A percentile compares a stretch with the other conserved stretches of the same genome.
Evolutionary conservation across 2,329 filamentous ascomycete species (phyloP).

Genomic region (Neofusicoccum ribis): DNA sequence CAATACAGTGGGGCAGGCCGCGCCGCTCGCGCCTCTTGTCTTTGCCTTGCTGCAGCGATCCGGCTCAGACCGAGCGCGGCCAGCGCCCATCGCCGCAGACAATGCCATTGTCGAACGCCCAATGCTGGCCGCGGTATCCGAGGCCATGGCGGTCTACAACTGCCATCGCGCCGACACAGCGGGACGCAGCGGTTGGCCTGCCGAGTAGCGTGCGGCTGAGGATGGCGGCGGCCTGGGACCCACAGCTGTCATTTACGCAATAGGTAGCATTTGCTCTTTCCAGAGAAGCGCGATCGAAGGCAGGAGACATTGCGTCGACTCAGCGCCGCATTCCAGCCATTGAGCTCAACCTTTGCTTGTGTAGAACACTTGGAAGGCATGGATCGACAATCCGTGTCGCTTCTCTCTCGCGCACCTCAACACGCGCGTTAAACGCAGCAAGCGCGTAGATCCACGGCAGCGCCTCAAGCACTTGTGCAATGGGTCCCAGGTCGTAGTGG

Average conservation of each 20-base stretch:
- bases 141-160: background rate
- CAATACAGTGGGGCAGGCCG: slow-evolving; percentile 6
- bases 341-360: too few relatives aligned
- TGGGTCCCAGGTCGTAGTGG: too few relatives aligned
- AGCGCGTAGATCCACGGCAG: too few relatives aligned
- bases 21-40: background rate
- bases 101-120: background rate
- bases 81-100: background rate
- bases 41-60: slow-evolving; percentile 8
- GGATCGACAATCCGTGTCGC: too few relatives aligned
- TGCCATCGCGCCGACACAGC: too few relatives aligned
- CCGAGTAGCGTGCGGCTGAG: slow-evolving; percentile 4
- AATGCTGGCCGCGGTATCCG: too few relatives aligned
- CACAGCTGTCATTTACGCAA: background rate
- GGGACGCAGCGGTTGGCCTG: background rate
- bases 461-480: too few relatives aligned
- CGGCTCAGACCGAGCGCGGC: background rate
- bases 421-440: too few relatives aligned
- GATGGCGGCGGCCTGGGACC: background rate
- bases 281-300: background rate
- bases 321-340: too few relatives aligned
- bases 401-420: too few relatives aligned
- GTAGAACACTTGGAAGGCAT: too few relatives aligned
- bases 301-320: background rate
- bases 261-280: background rate